These are phyloP conservation scores for Cyberlindnera americana DNA, from an alignment of 805 yeast species.

Conservation along the genomic window DNA sequence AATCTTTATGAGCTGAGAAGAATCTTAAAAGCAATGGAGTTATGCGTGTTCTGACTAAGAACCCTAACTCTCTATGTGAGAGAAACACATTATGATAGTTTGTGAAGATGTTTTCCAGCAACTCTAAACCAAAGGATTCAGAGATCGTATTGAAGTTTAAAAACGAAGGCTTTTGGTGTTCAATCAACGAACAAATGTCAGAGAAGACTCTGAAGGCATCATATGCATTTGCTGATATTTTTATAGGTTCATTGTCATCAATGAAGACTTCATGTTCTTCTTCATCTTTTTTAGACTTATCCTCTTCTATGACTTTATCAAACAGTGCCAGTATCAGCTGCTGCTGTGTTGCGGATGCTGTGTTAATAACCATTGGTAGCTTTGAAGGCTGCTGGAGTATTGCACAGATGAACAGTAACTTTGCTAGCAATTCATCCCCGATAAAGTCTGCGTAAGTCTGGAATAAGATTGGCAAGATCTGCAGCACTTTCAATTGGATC, in stretches of 20 bases:
- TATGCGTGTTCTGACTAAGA: slow-evolving; percentile 59
- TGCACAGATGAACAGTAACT: slow-evolving; percentile 65
- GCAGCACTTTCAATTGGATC: slow-evolving; percentile 81
- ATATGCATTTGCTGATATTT: slow-evolving; percentile 50
- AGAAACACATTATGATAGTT: slow-evolving; percentile 57
- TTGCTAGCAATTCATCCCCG: slow-evolving; percentile 51
- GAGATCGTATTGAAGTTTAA: slow-evolving; percentile 51
- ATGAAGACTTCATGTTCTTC: slow-evolving; percentile 37
- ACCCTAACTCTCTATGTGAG: slow-evolving; percentile 59
- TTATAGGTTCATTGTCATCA: slow-evolving; percentile 41
- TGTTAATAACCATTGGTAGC: slow-evolving; percentile 73
- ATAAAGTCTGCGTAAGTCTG: slow-evolving; percentile 58
- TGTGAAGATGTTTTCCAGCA: slow-evolving; percentile 72
- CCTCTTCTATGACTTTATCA: slow-evolving; percentile 55
- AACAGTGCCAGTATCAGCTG: slow-evolving; percentile 77
- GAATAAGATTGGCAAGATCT: slow-evolving; percentile 72
- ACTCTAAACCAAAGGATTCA: slow-evolving; percentile 72
- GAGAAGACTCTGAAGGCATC: slow-evolving; percentile 69
- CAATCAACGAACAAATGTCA: slow-evolving; percentile 70
- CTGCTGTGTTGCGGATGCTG: slow-evolving; percentile 91
- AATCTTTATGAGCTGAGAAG: slow-evolving; percentile 55
- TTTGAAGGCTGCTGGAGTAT: slow-evolving; percentile 66
- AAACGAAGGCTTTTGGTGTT: slow-evolving; percentile 51
- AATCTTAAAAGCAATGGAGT: slow-evolving; percentile 74
- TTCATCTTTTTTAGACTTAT: slow-evolving; percentile 22